phyloP scores from a whole-genome alignment of 345 rosid species.

The Brassica incana region DNA sequence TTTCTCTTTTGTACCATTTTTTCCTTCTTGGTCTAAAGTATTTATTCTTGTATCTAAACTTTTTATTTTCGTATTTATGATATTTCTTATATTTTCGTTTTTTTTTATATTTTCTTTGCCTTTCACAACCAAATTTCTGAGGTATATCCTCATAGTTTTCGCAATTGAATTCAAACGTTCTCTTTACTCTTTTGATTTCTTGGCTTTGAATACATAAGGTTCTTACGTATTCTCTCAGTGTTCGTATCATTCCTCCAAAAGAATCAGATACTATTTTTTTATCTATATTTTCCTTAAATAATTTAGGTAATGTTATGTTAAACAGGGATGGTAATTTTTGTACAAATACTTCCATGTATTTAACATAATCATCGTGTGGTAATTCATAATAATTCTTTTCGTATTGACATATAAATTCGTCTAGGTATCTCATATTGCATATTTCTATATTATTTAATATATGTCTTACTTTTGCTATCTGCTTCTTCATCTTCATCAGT shows the following conservation, averaged over 20 bases:
- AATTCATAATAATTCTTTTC: too few species aligned
- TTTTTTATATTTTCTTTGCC: neutral
- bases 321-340: neutral
- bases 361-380: neutral
- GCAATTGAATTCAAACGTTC: neutral
- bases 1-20: neutral
- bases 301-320: neutral
- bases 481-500: neutral
- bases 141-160: neutral
- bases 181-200: neutral
- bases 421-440: neutral
- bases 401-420: neutral
- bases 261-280: neutral
- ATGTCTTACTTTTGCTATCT: neutral
- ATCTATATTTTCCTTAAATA: neutral
- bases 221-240: neutral
- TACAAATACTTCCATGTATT: neutral
- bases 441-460: neutral
- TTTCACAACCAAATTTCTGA: neutral
- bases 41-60: neutral
- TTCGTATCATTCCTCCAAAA: neutral
- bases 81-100: neutral
- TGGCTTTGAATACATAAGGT: neutral
- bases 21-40: neutral
- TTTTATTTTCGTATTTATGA: neutral